Evolutionary conservation across 2,329 filamentous ascomycete species (phyloP).

Genomic region (Penicillium olsonii): DNA sequence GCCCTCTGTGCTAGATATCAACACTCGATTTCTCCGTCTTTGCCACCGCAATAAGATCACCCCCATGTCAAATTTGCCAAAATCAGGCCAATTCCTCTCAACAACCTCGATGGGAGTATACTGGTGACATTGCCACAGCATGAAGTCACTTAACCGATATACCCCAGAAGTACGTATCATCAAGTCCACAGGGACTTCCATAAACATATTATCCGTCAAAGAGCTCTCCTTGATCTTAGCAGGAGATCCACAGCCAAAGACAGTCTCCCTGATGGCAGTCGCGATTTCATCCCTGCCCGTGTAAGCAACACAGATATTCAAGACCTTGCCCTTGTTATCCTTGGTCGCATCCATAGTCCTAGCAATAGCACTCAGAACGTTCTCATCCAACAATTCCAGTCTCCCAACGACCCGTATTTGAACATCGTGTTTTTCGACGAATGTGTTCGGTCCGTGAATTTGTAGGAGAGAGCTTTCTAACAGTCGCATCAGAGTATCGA

Average conservation of each 20-base stretch:
- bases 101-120: conserved; percentile 1
- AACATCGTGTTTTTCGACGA: background rate
- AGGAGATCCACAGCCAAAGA: background rate
- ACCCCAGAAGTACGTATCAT: background rate
- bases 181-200: background rate
- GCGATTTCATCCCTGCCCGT: background rate
- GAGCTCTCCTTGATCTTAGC: background rate
- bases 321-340: background rate
- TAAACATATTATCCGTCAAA: conserved; percentile 1
- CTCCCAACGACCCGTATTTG: background rate
- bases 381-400: conserved; percentile 1
- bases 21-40: background rate
- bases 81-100: background rate
- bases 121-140: conserved; percentile 6
- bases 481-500: conserved; percentile 4
- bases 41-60: background rate
- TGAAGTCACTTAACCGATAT: background rate
- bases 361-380: background rate
- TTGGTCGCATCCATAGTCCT: background rate
- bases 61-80: background rate
- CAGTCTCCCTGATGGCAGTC: background rate
- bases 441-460: background rate
- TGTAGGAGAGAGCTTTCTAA: background rate
- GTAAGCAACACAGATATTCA: conserved; percentile 2
- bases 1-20: background rate